Evolutionary conservation across 2,329 filamentous ascomycete genomes (phyloP).

Genomic region (Diaporthe citriasiana): DNA sequence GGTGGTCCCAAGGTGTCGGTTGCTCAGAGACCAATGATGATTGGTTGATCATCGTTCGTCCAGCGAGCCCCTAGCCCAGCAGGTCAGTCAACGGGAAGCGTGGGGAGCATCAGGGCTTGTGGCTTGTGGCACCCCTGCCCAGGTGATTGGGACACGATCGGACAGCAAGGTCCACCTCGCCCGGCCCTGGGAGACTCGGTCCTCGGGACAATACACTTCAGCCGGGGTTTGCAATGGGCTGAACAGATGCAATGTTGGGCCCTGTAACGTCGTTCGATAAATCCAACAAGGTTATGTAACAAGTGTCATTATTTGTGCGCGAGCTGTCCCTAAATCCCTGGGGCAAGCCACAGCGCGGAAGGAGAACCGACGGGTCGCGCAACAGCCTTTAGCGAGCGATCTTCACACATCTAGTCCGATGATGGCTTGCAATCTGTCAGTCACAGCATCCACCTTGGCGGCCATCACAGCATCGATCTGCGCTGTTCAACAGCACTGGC

Average conservation of each 20-base stretch:
- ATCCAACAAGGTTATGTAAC: background rate
- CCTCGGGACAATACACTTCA: slow-evolving; percentile 8
- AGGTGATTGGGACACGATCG: slow-evolving; percentile 16
- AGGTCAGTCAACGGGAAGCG: background rate
- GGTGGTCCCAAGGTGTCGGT: slow-evolving; percentile 13
- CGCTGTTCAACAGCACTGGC: background rate
- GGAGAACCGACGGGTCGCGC: background rate
- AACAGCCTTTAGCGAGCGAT: background rate
- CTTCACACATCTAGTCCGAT: background rate
- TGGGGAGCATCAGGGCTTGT: slow-evolving; percentile 14
- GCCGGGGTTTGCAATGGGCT: slow-evolving; percentile 7
- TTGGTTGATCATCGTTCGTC: slow-evolving; percentile 10
- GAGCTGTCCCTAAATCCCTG: background rate
- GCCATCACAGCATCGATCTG: slow-evolving; percentile 7
- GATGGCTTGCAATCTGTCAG: background rate
- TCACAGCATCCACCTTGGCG: slow-evolving; percentile 2
- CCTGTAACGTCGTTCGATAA: too few species aligned
- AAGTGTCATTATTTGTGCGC: slow-evolving; percentile 1
- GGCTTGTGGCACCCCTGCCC: too few species aligned
- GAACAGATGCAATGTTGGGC: background rate
- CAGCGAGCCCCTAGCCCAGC: slow-evolving; percentile 6
- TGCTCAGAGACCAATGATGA: slow-evolving; percentile 29
- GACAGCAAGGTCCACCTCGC: slow-evolving; percentile 19
- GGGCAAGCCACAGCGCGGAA: slow-evolving; percentile 1
- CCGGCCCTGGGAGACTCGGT: slow-evolving; percentile 13